A percentile compares a stretch with the other conserved stretches of the same genome.
Conservation (phyloP, 176 grass and related monocot genomes). For the Triticum monococcum region DNA sequence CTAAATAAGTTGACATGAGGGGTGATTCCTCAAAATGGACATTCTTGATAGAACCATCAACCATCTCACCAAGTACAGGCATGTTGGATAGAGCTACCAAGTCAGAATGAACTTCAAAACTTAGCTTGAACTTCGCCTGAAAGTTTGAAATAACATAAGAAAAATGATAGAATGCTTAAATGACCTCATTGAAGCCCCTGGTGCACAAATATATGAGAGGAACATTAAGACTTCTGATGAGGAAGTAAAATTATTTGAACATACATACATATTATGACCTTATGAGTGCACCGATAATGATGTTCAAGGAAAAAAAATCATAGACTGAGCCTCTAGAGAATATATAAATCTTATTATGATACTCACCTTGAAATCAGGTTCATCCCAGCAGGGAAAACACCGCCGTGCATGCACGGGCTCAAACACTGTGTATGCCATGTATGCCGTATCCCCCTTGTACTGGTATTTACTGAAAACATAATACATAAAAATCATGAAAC, state of each 20-base stretch:
- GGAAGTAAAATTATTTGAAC: neutral
- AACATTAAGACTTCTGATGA: neutral
- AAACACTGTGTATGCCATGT: conserved; percentile 77
- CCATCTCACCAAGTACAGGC: conserved; percentile 34
- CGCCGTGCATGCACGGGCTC: conserved; percentile 61
- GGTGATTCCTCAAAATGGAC: conserved; percentile 51
- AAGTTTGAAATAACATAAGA: neutral
- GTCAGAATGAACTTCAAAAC: conserved; percentile 39
- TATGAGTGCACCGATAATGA: neutral
- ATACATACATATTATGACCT: neutral
- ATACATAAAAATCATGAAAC: neutral
- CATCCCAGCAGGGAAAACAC: conserved; percentile 89
- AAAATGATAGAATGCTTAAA: neutral
- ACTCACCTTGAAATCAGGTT: conserved; percentile 62
- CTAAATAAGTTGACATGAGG: conserved; percentile 67
- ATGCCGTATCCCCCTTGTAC: conserved; percentile 42
- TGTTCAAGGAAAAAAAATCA: neutral
- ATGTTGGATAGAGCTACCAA: conserved; percentile 61
- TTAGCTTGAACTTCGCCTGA: conserved; percentile 60
- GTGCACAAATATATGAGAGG: neutral
- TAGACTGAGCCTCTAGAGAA: neutral
- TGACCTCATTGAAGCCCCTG: neutral
- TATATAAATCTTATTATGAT: neutral
- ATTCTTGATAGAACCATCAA: conserved; percentile 30
- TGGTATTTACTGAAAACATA: conserved; percentile 44